phyloP scores from a whole-genome alignment of 164 flowering plant genomes.

The Warburgia ugandensis region DNA sequence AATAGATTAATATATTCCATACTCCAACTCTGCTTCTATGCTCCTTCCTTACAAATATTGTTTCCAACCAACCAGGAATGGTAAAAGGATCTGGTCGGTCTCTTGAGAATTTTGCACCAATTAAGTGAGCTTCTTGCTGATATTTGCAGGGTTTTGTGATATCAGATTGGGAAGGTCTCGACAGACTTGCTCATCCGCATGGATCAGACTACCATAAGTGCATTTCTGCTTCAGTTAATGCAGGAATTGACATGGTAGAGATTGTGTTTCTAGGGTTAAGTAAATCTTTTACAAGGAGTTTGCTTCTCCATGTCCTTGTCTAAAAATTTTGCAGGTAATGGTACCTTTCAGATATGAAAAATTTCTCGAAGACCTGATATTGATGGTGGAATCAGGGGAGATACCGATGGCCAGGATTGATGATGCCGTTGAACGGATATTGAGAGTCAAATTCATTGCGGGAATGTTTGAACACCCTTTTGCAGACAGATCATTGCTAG shows the following conservation, averaged over 20 bases:
- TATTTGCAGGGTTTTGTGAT: slow-evolving; percentile 26
- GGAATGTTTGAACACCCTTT: slow-evolving; percentile 31
- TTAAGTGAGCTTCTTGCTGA: too few species aligned
- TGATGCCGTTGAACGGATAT: slow-evolving; percentile 33
- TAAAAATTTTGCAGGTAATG: too few species aligned
- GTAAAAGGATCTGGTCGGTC: too few species aligned
- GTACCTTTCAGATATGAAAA: slow-evolving; percentile 17
- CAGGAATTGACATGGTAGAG: slow-evolving; percentile 35
- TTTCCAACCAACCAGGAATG: too few species aligned
- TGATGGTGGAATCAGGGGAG: slow-evolving; percentile 13
- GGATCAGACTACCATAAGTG: slow-evolving; percentile 20
- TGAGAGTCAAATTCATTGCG: slow-evolving; percentile 26
- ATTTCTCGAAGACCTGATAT: slow-evolving; percentile 15
- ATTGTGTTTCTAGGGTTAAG: too few species aligned
- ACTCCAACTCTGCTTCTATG: too few species aligned
- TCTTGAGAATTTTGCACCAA: too few species aligned
- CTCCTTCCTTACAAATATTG: too few species aligned
- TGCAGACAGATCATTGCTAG: slow-evolving; percentile 23
- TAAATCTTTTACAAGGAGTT: too few species aligned
- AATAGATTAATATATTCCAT: too few species aligned
- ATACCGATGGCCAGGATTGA: slow-evolving; percentile 23
- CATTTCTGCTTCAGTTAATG: slow-evolving; percentile 17
- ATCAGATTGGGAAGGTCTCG: slow-evolving; percentile 28
- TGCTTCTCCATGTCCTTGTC: too few species aligned
- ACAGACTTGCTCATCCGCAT: slow-evolving; percentile 6